Conservation (phyloP, 768 basidiomycete genomes). For the Leccinum uliginosum region DNA sequence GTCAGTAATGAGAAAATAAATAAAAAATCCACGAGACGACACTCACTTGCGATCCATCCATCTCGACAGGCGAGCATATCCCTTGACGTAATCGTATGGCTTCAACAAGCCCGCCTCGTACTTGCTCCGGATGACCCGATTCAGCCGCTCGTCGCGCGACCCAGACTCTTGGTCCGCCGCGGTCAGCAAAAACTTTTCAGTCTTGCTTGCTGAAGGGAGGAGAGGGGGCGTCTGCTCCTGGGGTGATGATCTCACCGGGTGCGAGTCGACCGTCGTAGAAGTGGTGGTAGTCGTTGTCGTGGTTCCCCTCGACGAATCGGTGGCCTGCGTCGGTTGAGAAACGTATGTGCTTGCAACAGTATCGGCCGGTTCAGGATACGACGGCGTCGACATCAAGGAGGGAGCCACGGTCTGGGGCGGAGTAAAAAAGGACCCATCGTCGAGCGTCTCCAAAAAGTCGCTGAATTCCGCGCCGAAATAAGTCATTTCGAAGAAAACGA, state of each 20-base stretch:
- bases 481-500: background rate
- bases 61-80: constrained; percentile 82
- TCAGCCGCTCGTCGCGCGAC: constrained; percentile 80
- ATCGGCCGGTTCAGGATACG: constrained; percentile 16
- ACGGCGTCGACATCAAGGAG: constrained; percentile 36
- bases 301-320: constrained; percentile 19
- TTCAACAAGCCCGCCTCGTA: constrained; percentile 94
- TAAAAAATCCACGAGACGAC: constrained; percentile 14
- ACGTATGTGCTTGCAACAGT: constrained; percentile 15
- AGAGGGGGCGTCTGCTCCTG: constrained; percentile 46
- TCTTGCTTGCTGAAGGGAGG: constrained; percentile 71
- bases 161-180: constrained; percentile 95
- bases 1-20: constrained; percentile 51
- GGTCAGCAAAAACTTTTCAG: constrained; percentile 67
- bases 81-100: constrained; percentile 96
- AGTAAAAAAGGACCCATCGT: constrained; percentile 78
- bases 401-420: constrained; percentile 46
- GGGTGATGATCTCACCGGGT: background rate
- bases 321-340: constrained; percentile 10
- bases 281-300: background rate
- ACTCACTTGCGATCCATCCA: constrained; percentile 93
- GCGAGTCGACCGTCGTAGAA: constrained; percentile 21
- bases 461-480: background rate
- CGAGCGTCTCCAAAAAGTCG: constrained; percentile 42
- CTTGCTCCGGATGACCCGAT: constrained; percentile 90